Evolutionary conservation across 768 basidiomycete genomes (phyloP).

Genomic region (Cyathus striatus): DNA sequence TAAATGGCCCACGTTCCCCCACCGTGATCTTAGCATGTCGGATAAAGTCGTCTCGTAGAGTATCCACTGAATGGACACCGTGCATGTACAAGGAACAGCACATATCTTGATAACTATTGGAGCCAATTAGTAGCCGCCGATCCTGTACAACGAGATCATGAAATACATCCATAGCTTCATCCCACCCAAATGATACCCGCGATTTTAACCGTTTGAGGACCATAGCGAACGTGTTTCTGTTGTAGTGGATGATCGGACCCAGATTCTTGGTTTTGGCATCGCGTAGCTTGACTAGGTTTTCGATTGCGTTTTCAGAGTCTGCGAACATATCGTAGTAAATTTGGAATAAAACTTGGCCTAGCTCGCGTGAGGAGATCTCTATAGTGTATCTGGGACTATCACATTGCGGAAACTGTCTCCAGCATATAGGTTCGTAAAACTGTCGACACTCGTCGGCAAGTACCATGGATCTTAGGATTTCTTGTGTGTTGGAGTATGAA

Average conservation of each 20-base stretch:
- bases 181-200: slow-evolving; percentile 36
- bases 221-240: slow-evolving; percentile 39
- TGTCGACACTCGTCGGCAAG: slow-evolving; percentile 12
- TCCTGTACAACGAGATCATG: slow-evolving; percentile 16
- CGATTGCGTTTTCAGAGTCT: no score
- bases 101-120: slow-evolving; percentile 39
- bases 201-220: slow-evolving; percentile 37
- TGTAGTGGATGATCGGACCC: slow-evolving; percentile 37
- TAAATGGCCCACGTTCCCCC: slow-evolving; percentile 12
- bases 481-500: slow-evolving; percentile 38
- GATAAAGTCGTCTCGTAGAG: slow-evolving; percentile 7
- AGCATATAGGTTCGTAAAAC: slow-evolving; percentile 30
- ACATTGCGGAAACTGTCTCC: slow-evolving; percentile 21
- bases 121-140: slow-evolving; percentile 18
- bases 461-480: slow-evolving; percentile 14
- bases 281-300: no score
- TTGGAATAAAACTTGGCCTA: slow-evolving; percentile 32
- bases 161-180: slow-evolving; percentile 27
- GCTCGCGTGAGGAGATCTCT: slow-evolving; percentile 22
- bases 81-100: slow-evolving; percentile 36
- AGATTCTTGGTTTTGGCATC: no score
- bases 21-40: not conserved
- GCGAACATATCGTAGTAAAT: slow-evolving; percentile 41
- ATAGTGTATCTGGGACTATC: not conserved
- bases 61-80: slow-evolving; percentile 25